Base-by-base conservation (phyloP, 768 basidiomycete genomes). In the Amanita jacksonii region DNA sequence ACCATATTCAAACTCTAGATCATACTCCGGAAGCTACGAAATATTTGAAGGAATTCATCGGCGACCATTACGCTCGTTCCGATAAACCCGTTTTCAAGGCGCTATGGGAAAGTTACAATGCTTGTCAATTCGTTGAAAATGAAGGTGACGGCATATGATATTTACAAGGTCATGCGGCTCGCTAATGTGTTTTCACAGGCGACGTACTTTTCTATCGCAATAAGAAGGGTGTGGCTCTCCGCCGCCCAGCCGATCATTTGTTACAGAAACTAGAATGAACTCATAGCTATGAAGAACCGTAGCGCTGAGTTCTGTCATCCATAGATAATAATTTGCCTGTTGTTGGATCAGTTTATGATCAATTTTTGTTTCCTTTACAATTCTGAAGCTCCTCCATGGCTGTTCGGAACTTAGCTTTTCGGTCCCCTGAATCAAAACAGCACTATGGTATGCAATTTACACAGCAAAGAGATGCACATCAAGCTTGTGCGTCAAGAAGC, bases 81-180 rank as follows among this genome's bases (percentile, higher is more conserved):
- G 60, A 65, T 27, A 57, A 56, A n/a, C 64, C 65, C 5, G 58
- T 55, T 10, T 70, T 70, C 58, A 59, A 63, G 50, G 68, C 73
- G 6, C 65, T 78, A 12, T 77, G 74, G 69, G 63, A 71, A 0
- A 70, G 62, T 31, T 79, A 77, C 57, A 77, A 74, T 48, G 55
- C 64, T 34, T 78, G 76, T 55, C 67, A 71, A 38, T 79, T 77
- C 51, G 73, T 79, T 19, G 76, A 79, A 47, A 70, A 79, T 40
- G 62, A 75, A 28, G 76, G 73, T 64, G 33, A 43, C 56, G 39
- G 9, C 25, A n/a, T 2, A 3, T 8, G 15, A 0, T 23, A 12
- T 36, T 23, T 41, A 9, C 41, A 1, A 10, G 8, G 3, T 45
- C 36, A 1, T 8, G 10, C 7, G 30, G 44, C 31, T 19, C 5